Conservation (phyloP, 495 filamentous ascomycete genomes). For the Aspergillus indologenus region DNA sequence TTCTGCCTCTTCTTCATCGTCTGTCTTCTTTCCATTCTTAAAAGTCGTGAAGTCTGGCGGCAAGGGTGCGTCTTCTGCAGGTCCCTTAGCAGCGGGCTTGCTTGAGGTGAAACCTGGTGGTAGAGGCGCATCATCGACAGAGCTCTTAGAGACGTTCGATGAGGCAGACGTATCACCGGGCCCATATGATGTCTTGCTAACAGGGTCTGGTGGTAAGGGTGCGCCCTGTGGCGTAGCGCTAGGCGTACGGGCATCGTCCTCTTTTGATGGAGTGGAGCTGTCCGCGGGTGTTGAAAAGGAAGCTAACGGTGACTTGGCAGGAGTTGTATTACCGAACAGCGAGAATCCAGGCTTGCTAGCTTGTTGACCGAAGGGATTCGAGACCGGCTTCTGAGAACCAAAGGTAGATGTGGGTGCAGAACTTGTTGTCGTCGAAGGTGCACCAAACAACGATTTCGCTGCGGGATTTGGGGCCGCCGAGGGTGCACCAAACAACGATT, state of each 20-base stretch:
- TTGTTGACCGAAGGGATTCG: constrained; percentile 18
- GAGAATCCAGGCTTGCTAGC: constrained; percentile 37
- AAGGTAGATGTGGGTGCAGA: constrained; percentile 33
- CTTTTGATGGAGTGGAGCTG: constrained; percentile 31
- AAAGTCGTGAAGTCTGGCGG: constrained; percentile 34
- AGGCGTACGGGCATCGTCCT: constrained; percentile 24
- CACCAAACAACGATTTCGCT: constrained; percentile 39
- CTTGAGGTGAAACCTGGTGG: constrained; percentile 56
- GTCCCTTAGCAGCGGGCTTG: constrained; percentile 20
- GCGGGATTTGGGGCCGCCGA: neutral
- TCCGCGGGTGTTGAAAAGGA: constrained; percentile 39
- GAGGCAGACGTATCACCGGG: constrained; percentile 68
- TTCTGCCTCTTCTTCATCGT: constrained; percentile 24
- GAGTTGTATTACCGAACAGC: constrained; percentile 30
- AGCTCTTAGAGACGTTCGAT: constrained; percentile 53
- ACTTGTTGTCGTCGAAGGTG: constrained; percentile 25
- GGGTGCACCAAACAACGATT: constrained; percentile 41
- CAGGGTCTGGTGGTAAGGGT: constrained; percentile 75
- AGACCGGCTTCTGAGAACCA: constrained; percentile 23
- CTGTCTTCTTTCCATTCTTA: neutral
- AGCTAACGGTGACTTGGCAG: constrained; percentile 27
- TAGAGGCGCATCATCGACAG: constrained; percentile 54
- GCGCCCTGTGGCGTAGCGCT: constrained; percentile 35
- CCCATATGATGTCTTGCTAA: constrained; percentile 62
- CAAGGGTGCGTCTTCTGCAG: constrained; percentile 33